Evolutionary conservation across 1,284 basidiomycete species (phyloP).

Genomic region (Ceratobasidium theobromae): DNA sequence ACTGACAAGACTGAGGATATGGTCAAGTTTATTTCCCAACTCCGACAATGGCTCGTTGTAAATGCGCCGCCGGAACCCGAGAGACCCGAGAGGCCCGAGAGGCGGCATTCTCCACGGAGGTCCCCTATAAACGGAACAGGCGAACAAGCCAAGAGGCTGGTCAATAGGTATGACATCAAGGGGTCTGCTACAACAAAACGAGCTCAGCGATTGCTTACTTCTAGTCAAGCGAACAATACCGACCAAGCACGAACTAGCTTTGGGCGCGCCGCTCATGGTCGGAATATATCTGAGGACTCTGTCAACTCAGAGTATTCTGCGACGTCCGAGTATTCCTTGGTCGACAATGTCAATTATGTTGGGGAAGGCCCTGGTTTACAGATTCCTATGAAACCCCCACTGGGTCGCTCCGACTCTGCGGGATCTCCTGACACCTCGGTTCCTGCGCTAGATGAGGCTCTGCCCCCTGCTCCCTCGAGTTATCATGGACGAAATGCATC

Average conservation of each 20-base stretch:
- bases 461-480: conserved; percentile 43
- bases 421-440: conserved; percentile 57
- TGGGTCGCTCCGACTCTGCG: conserved; percentile 4
- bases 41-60: conserved; percentile 75
- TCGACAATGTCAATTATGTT: conserved; percentile 29
- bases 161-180: conserved; percentile 33
- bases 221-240: conserved; percentile 21
- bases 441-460: conserved; percentile 60
- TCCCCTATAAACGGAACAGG: conserved; percentile 33
- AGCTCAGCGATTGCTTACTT: not conserved
- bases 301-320: conserved; percentile 28
- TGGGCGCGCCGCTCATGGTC: conserved; percentile 5
- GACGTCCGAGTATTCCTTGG: conserved; percentile 24
- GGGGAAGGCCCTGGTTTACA: not conserved
- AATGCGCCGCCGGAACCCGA: conserved; percentile 40
- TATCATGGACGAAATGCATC: conserved; percentile 62
- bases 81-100: conserved; percentile 37
- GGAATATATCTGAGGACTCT: conserved; percentile 30
- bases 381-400: conserved; percentile 7
- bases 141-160: conserved; percentile 40
- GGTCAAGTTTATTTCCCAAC: conserved; percentile 68
- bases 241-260: not conserved
- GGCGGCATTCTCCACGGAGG: too few species aligned
- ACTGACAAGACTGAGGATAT: conserved; percentile 54
- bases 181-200: not conserved